Conservation (phyloP, 2,329 filamentous ascomycete genomes). For the Metarhizium humberi region DNA sequence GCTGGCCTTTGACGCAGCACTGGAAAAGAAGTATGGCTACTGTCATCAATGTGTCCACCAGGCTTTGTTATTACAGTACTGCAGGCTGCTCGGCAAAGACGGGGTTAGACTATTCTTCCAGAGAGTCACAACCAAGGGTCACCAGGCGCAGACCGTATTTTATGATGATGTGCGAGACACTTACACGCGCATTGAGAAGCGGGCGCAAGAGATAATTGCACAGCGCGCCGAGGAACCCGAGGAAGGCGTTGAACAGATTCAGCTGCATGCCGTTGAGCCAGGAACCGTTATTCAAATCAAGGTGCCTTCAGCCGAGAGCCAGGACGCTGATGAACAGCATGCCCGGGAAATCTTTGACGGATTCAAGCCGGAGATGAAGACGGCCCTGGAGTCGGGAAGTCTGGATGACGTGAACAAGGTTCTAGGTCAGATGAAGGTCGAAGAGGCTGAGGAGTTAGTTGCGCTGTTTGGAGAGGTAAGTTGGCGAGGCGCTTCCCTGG, state of each 20-base stretch:
- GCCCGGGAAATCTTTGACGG: constrained; percentile 70
- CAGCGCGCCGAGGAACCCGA: constrained; percentile 39
- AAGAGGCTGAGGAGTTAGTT: constrained; percentile 79
- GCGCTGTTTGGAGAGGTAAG: constrained; percentile 64
- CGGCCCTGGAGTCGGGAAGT: constrained; percentile 78
- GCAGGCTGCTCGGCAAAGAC: constrained; percentile 77
- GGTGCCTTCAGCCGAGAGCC: constrained; percentile 61
- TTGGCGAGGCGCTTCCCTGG: background rate
- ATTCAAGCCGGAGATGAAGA: constrained; percentile 73
- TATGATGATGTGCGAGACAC: constrained; percentile 86
- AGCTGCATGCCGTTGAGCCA: constrained; percentile 91
- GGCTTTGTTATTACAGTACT: constrained; percentile 87
- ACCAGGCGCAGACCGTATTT: constrained; percentile 87
- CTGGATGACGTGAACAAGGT: constrained; percentile 55
- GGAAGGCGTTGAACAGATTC: constrained; percentile 77
- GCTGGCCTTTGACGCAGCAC: constrained; percentile 81
- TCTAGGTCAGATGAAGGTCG: constrained; percentile 77
- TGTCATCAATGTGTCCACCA: constrained; percentile 87
- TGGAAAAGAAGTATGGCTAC: constrained; percentile 66
- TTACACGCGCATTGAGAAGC: constrained; percentile 69
- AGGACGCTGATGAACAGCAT: constrained; percentile 53
- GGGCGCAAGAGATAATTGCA: constrained; percentile 61
- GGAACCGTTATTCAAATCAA: constrained; percentile 84
- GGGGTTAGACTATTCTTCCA: constrained; percentile 93
- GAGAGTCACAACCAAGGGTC: constrained; percentile 78